Conservation (phyloP, 75 land plant species). For the Pseudotsuga menziesii region DNA sequence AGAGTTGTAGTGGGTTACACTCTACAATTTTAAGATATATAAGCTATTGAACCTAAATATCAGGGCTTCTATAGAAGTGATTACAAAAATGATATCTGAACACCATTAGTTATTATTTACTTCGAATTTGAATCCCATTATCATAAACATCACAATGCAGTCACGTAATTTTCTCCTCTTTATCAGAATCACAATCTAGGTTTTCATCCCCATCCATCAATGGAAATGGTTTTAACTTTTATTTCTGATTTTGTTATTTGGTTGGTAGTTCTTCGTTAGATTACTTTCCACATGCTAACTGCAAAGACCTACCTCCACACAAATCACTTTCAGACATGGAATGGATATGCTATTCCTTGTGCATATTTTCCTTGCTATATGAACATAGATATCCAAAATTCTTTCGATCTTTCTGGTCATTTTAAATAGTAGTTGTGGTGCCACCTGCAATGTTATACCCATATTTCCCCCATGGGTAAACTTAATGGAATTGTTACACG, state of each 20-base stretch:
- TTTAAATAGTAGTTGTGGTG: conserved; percentile 23
- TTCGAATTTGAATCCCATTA: conserved; percentile 93
- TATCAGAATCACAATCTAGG: conserved; percentile 7
- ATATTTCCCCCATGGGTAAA: conserved; percentile 86
- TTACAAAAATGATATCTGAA: neutral
- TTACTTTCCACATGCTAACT: conserved; percentile 1
- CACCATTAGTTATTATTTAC: conserved; percentile 18
- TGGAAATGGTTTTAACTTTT: neutral
- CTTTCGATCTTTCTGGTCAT: conserved; percentile 3
- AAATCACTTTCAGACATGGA: neutral
- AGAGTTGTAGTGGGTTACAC: neutral
- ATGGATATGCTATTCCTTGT: neutral
- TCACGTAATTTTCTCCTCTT: conserved; percentile 42
- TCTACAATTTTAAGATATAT: neutral
- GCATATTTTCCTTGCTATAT: conserved; percentile 3
- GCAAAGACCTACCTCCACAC: neutral
- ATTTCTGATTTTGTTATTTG: conserved; percentile 7
- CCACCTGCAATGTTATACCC: conserved; percentile 50
- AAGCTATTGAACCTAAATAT: neutral
- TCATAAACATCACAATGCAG: conserved; percentile 73
- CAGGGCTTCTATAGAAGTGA: conserved; percentile 25
- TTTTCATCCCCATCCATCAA: conserved; percentile 12
- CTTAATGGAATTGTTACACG: conserved; percentile 79
- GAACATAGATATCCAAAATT: neutral
- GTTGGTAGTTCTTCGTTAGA: neutral